Evolutionary conservation across 306 rosid genomes (phyloP).

Genomic region (Malus sylvestris): DNA sequence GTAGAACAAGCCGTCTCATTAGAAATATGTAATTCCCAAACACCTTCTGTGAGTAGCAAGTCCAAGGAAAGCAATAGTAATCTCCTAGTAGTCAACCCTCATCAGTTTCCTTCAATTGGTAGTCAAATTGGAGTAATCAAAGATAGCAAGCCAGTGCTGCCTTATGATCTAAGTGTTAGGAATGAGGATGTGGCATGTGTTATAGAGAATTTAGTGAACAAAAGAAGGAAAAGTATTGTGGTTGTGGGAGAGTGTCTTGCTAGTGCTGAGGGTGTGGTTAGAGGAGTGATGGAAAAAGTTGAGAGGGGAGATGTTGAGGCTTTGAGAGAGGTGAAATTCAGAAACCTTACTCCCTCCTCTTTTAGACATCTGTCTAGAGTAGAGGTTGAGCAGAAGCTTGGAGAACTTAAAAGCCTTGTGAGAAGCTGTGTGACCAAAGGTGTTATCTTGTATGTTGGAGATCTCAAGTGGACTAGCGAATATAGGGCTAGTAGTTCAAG

Average conservation of each 20-base stretch:
- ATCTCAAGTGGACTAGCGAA: slow-evolving; percentile 68
- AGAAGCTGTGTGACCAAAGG: slow-evolving; percentile 43
- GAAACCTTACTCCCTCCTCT: slow-evolving; percentile 44
- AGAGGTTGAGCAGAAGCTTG: slow-evolving; percentile 65
- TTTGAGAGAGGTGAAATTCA: slow-evolving; percentile 54
- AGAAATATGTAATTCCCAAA: slow-evolving; percentile 52
- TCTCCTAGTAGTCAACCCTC: slow-evolving; percentile 9
- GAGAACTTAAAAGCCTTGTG: slow-evolving; percentile 43
- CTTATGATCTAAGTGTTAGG: slow-evolving; percentile 32
- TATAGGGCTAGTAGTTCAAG: slow-evolving; percentile 25
- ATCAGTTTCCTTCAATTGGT: not conserved
- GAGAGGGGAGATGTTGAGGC: slow-evolving; percentile 62
- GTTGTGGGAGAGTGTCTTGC: slow-evolving; percentile 78
- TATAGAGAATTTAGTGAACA: slow-evolving; percentile 41
- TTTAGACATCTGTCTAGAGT: slow-evolving; percentile 43
- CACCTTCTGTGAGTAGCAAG: slow-evolving; percentile 31
- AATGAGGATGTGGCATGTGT: slow-evolving; percentile 57
- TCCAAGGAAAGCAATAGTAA: slow-evolving; percentile 34
- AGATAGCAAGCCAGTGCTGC: slow-evolving; percentile 15
- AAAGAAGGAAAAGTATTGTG: slow-evolving; percentile 49
- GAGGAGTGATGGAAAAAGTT: slow-evolving; percentile 56
- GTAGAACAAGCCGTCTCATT: slow-evolving; percentile 78
- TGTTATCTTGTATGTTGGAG: slow-evolving; percentile 72
- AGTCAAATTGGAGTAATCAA: not conserved
- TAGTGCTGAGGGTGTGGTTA: slow-evolving; percentile 53